Conservation (phyloP, 2,329 filamentous ascomycete genomes). For the Claviceps sp. region DNA sequence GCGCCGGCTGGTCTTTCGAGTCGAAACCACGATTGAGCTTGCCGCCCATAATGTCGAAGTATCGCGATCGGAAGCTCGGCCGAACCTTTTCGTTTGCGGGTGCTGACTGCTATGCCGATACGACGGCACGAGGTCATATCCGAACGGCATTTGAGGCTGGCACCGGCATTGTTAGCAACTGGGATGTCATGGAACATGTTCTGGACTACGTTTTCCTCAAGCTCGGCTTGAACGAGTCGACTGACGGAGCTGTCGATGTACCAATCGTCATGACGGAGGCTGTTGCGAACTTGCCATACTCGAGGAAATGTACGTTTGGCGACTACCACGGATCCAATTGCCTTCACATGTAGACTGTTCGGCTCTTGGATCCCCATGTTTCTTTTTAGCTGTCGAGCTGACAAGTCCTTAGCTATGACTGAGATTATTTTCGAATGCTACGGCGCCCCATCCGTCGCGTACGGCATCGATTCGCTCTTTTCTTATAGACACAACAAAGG, state of each 20-base stretch:
- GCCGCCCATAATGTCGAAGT: constrained; percentile 86
- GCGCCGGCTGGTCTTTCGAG: constrained; percentile 95
- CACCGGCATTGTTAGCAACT: constrained; percentile 86
- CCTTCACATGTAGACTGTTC: not conserved
- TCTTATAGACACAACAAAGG: constrained; percentile 90
- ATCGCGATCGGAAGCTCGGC: constrained; percentile 84
- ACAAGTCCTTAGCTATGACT: constrained; percentile 60
- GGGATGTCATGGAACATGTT: constrained; percentile 93
- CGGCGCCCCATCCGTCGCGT: constrained; percentile 74
- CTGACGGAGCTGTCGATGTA: constrained; percentile 60
- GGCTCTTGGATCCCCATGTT: not conserved
- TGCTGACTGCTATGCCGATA: constrained; percentile 86
- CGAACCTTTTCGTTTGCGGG: constrained; percentile 89
- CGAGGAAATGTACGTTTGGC: constrained; percentile 59
- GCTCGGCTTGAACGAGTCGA: constrained; percentile 63
- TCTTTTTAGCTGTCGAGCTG: constrained; percentile 7
- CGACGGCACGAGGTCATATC: constrained; percentile 80
- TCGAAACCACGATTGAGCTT: constrained; percentile 64
- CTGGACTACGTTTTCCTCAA: constrained; percentile 93
- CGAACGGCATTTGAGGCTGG: constrained; percentile 84
- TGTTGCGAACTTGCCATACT: constrained; percentile 80
- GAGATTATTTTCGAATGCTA: constrained; percentile 98
- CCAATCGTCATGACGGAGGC: constrained; percentile 94
- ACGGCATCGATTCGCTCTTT: constrained; percentile 93
- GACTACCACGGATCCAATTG: not conserved